Conservation (phyloP, 805 yeast genomes). For the Kazachstania africana region DNA sequence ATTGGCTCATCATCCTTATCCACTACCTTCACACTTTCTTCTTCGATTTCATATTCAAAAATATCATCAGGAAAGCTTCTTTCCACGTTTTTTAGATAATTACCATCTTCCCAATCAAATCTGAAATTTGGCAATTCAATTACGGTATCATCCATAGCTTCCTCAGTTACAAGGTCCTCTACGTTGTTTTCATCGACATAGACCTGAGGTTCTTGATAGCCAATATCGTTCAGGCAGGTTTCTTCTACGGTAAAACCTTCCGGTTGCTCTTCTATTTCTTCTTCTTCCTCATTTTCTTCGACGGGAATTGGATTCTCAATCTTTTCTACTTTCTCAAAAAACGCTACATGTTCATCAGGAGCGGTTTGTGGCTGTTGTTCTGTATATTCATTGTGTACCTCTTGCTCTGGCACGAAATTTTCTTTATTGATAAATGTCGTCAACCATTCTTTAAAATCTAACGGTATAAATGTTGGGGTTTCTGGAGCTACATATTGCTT, state of each 20-base stretch:
- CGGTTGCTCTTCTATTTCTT: background rate
- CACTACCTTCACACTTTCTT: background rate
- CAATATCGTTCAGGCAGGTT: background rate
- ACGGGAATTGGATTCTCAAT: background rate
- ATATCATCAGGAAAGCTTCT: slow-evolving; percentile 10
- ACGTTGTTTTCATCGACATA: background rate
- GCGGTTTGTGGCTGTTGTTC: background rate
- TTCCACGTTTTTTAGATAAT: slow-evolving; percentile 10
- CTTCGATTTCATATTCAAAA: slow-evolving; percentile 22
- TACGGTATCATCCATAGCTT: background rate
- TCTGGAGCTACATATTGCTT: background rate
- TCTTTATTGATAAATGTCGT: slow-evolving; percentile 10
- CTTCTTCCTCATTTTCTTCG: background rate
- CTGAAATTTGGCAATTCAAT: slow-evolving; percentile 4
- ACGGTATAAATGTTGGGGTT: slow-evolving; percentile 4
- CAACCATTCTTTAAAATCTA: slow-evolving; percentile 10
- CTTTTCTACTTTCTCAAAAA: background rate
- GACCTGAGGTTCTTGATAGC: background rate
- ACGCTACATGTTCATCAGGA: no score
- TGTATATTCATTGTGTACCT: background rate
- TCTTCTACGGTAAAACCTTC: background rate
- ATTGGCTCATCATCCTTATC: no score
- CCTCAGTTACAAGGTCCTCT: background rate
- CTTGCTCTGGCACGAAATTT: background rate
- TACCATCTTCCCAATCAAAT: slow-evolving; percentile 16